Conservation (phyloP, 768 basidiomycete genomes). For the Amanita jacksonii region DNA sequence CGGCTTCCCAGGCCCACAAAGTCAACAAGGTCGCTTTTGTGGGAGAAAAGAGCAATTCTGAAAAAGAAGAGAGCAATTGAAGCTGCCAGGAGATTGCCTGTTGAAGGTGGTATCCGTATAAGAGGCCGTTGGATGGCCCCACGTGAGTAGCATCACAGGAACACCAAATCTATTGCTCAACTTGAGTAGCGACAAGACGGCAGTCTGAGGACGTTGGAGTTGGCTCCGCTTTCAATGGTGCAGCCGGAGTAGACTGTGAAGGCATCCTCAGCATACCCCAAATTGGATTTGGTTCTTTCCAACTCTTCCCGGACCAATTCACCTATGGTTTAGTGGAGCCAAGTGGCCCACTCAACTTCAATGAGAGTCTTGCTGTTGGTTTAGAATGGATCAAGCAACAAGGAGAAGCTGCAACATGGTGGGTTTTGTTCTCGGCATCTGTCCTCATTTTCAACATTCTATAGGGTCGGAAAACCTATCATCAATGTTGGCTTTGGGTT, state of each 20-base stretch:
- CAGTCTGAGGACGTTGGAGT: constrained; percentile 29
- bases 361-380: constrained; percentile 42
- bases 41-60: constrained; percentile 37
- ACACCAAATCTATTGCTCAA: constrained; percentile 7
- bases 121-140: constrained; percentile 54
- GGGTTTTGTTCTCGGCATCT: constrained; percentile 13
- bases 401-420: constrained; percentile 34
- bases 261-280: constrained; percentile 50
- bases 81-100: constrained; percentile 18
- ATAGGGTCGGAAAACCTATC: constrained; percentile 49
- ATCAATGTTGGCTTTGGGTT: constrained; percentile 50
- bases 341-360: constrained; percentile 38
- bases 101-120: constrained; percentile 37
- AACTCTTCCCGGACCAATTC: constrained; percentile 62
- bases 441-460: background rate
- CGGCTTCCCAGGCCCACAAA: constrained; percentile 26
- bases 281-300: constrained; percentile 52
- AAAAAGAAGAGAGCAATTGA: constrained; percentile 33
- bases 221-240: constrained; percentile 50
- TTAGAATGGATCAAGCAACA: constrained; percentile 47
- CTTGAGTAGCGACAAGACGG: constrained; percentile 33
- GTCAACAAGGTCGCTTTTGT: constrained; percentile 35
- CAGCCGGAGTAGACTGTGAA: constrained; percentile 57
- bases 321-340: constrained; percentile 35
- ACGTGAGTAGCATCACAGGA: constrained; percentile 25